Percentiles rank a stretch among this genome's conserved stretches.
Evolutionary conservation across 768 basidiomycete species (phyloP).

Genomic region (Kwoniella botswanensis): DNA sequence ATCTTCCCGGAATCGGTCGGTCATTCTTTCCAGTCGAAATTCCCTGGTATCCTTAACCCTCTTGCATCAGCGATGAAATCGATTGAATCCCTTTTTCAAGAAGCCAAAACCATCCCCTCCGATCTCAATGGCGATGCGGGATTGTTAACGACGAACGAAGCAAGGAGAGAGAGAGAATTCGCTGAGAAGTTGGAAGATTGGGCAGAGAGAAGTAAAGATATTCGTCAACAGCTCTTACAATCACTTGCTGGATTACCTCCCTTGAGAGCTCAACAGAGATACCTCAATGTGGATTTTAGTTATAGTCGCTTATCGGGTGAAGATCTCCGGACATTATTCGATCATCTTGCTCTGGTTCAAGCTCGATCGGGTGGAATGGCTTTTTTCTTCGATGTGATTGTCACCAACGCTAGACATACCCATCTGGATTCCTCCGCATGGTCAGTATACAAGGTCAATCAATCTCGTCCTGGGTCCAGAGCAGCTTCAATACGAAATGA

Average conservation of each 20-base stretch:
- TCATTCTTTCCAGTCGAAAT: slow-evolving; percentile 43
- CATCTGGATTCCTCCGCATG: slow-evolving; percentile 54
- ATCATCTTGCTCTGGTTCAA: slow-evolving; percentile 43
- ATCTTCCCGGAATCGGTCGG: slow-evolving; percentile 55
- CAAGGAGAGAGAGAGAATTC: slow-evolving; percentile 9
- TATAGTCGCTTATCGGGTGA: slow-evolving; percentile 46
- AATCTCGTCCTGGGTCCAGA: slow-evolving; percentile 38
- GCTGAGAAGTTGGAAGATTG: slow-evolving; percentile 34
- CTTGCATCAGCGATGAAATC: slow-evolving; percentile 33
- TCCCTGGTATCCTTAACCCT: slow-evolving; percentile 44
- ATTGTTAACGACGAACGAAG: slow-evolving; percentile 7
- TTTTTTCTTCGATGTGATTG: slow-evolving; percentile 56
- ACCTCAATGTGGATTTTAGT: slow-evolving; percentile 50
- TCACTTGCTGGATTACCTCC: slow-evolving; percentile 48
- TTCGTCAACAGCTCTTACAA: slow-evolving; percentile 36
- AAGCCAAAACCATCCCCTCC: slow-evolving; percentile 7
- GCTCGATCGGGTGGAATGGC: slow-evolving; percentile 49
- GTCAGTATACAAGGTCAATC: slow-evolving; percentile 33
- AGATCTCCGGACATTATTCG: slow-evolving; percentile 46
- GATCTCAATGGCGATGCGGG: slow-evolving; percentile 2
- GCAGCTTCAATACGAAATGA: slow-evolving; percentile 38
- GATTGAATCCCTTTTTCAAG: slow-evolving; percentile 40
- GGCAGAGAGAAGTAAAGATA: slow-evolving; percentile 39
- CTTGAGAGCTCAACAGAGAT: slow-evolving; percentile 45
- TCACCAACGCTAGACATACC: slow-evolving; percentile 44